Conservation (phyloP, 2,329 filamentous ascomycete genomes). For the Beauveria brongniartii region DNA sequence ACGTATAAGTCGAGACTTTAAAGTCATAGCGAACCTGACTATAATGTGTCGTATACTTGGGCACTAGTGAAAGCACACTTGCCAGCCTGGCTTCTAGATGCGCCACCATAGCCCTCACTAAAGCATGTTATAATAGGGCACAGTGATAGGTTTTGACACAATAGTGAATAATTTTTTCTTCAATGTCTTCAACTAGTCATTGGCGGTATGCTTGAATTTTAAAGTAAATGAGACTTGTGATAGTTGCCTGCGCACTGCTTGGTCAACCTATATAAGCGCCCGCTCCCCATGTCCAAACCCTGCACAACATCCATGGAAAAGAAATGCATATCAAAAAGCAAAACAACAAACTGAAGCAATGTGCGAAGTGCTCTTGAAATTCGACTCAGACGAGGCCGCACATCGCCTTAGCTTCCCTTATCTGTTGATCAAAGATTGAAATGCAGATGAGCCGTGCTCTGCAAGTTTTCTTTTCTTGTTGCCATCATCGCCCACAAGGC, state of each 20-base stretch:
- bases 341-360: background rate
- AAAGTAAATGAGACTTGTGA: background rate
- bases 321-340: background rate
- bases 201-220: background rate
- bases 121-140: no score
- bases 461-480: background rate
- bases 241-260: background rate
- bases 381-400: no score
- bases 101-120: background rate
- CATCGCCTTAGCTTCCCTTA: background rate
- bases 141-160: no score
- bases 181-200: background rate
- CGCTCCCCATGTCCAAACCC: background rate
- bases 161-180: background rate
- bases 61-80: background rate
- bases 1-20: background rate
- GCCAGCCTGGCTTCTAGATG: background rate
- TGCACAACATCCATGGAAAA: background rate
- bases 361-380: background rate
- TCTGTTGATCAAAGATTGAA: background rate
- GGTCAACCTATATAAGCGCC: background rate
- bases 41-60: background rate
- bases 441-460: background rate
- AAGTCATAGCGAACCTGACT: no score
- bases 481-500: background rate